phyloP scores from a whole-genome alignment of 257 asterid genomes.

The Scutellaria galericulata region DNA sequence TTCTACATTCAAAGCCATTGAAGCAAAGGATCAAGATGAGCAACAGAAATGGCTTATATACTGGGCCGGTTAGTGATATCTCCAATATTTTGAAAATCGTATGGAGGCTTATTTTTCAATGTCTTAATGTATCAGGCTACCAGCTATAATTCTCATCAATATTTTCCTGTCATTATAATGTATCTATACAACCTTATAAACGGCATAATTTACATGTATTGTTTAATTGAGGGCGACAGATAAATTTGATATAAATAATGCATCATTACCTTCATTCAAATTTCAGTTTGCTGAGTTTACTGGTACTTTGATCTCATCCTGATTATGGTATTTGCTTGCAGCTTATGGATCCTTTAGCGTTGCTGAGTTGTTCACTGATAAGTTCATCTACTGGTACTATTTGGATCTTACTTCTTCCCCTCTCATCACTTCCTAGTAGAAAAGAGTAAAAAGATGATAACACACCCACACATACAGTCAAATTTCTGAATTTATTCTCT shows the following conservation, averaged over 20 bases:
- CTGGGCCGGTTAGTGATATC: slow-evolving; percentile 85
- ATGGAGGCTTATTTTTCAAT: slow-evolving; percentile 9
- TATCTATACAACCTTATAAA: neutral
- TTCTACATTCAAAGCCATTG: slow-evolving; percentile 96
- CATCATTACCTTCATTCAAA: slow-evolving; percentile 7
- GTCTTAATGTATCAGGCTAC: slow-evolving; percentile 20
- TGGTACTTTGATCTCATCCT: slow-evolving; percentile 27
- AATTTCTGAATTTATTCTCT: slow-evolving; percentile 12
- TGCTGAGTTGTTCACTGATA: slow-evolving; percentile 81
- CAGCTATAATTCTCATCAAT: slow-evolving; percentile 7
- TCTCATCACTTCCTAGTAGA: slow-evolving; percentile 16
- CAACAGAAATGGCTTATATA: slow-evolving; percentile 87
- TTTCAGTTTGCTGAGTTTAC: slow-evolving; percentile 13
- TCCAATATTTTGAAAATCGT: neutral
- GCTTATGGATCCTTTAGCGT: slow-evolving; percentile 92
- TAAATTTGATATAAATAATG: slow-evolving; percentile 12
- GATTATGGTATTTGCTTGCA: slow-evolving; percentile 53
- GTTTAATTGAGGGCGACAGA: slow-evolving; percentile 9
- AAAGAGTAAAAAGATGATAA: slow-evolving; percentile 5
- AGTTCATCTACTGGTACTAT: slow-evolving; percentile 72
- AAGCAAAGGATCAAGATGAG: slow-evolving; percentile 66
- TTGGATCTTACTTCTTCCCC: slow-evolving; percentile 25
- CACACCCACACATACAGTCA: slow-evolving; percentile 15
- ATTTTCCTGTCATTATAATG: neutral
- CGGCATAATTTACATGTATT: neutral